Conservation (phyloP, 2,329 filamentous ascomycete species). For the Alternaria postmessia region DNA sequence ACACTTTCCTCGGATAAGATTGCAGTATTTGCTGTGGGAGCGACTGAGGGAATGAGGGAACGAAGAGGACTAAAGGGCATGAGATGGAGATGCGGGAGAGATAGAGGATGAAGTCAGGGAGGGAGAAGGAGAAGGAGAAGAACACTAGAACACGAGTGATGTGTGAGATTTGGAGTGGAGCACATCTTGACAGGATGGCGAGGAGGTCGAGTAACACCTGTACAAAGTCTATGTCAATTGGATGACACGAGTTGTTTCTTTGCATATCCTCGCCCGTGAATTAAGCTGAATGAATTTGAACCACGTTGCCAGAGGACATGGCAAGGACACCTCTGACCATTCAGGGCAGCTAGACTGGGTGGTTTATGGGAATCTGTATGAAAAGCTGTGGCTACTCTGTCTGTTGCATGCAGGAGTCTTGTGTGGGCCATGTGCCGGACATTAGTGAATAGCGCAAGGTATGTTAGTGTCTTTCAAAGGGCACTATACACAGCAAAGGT, state of each 20-base stretch:
- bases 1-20: constrained; percentile 31
- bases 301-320: neutral
- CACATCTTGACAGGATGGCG: neutral
- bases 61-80: neutral
- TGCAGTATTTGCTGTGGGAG: neutral
- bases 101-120: neutral
- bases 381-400: neutral
- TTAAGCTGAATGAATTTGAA: neutral
- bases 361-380: neutral
- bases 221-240: constrained; percentile 9
- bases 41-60: neutral
- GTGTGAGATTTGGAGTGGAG: neutral
- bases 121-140: neutral
- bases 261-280: neutral
- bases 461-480: neutral
- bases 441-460: neutral
- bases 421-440: neutral
- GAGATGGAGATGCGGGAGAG: neutral
- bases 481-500: neutral
- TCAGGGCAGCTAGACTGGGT: neutral
- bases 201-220: constrained; percentile 3
- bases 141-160: neutral
- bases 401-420: neutral
- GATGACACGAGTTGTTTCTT: constrained; percentile 4
- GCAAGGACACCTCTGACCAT: neutral